Conservation (phyloP, 768 basidiomycete genomes). For the Agrocybe praecox region DNA sequence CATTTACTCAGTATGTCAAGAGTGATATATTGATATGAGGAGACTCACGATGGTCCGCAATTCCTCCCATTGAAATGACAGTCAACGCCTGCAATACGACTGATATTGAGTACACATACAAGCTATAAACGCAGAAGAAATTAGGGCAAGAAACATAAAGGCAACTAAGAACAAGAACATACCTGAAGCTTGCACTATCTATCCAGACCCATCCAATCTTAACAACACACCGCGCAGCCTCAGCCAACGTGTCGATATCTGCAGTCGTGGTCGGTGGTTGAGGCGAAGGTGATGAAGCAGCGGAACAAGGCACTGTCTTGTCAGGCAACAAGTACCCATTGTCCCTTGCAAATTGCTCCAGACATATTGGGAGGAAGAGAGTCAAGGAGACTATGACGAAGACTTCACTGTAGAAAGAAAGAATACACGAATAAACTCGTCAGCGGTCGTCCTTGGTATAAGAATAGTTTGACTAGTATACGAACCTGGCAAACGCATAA, state of each 20-base stretch:
- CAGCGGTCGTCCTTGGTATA: background rate
- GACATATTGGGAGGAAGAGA: constrained; percentile 79
- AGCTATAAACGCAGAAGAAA: constrained; percentile 39
- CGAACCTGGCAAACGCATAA: constrained; percentile 83
- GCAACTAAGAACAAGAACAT: constrained; percentile 14
- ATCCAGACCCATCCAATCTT: constrained; percentile 85
- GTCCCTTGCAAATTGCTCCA: constrained; percentile 89
- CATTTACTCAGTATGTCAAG: no score
- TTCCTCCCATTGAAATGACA: constrained; percentile 91
- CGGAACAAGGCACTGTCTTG: constrained; percentile 58
- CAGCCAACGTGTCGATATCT: constrained; percentile 13
- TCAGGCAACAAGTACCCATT: constrained; percentile 82
- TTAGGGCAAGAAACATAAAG: background rate
- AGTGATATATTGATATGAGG: background rate
- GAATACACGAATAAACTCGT: background rate
- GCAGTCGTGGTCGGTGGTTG: constrained; percentile 16
- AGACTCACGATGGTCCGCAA: constrained; percentile 85
- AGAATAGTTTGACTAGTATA: background rate
- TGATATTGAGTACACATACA: constrained; percentile 87
- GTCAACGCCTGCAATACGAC: constrained; percentile 92
- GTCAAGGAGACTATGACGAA: constrained; percentile 83
- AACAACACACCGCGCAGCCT: constrained; percentile 72
- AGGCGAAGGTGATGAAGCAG: constrained; percentile 10
- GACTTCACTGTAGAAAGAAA: constrained; percentile 56
- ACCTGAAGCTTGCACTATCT: constrained; percentile 94